These are phyloP conservation scores for Mycena galopus DNA, from an alignment of 768 basidiomycete genomes.

Conservation along the genomic window DNA sequence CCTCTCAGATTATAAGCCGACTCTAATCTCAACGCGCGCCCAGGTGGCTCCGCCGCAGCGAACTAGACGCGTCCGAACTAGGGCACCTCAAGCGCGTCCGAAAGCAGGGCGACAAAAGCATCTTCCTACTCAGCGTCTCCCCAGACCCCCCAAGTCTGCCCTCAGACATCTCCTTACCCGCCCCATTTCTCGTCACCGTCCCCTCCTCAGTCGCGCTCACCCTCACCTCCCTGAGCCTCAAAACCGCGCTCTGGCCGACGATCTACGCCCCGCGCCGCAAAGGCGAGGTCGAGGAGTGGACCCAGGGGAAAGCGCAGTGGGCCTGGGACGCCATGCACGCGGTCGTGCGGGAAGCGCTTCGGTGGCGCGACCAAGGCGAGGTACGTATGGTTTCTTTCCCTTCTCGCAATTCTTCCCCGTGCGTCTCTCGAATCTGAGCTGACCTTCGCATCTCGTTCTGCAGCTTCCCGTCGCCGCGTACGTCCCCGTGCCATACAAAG, in stretches of 20 bases:
- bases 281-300: slow-evolving; percentile 77
- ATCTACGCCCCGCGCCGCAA: slow-evolving; percentile 78
- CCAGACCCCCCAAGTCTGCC: slow-evolving; percentile 64
- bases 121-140: slow-evolving; percentile 67
- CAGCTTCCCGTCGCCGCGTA: slow-evolving; percentile 84
- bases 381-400: slow-evolving; percentile 54
- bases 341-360: slow-evolving; percentile 63
- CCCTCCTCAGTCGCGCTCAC: slow-evolving; percentile 80
- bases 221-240: slow-evolving; percentile 69
- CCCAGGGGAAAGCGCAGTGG: slow-evolving; percentile 77
- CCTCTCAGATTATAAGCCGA: not conserved
- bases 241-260: slow-evolving; percentile 90
- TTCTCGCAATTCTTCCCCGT: not conserved
- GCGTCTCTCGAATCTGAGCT: too few relatives aligned
- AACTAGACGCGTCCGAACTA: slow-evolving; percentile 71
- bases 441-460: slow-evolving; percentile 6
- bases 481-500: slow-evolving; percentile 68
- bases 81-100: slow-evolving; percentile 85
- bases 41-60: slow-evolving; percentile 79
- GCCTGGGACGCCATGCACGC: slow-evolving; percentile 74
- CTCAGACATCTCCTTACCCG: slow-evolving; percentile 55
- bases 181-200: slow-evolving; percentile 71
- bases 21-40: not conserved
- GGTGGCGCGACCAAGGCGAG: slow-evolving; percentile 67
- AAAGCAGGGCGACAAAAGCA: slow-evolving; percentile 60